Base-by-base conservation (phyloP, 202 grass and related monocot genomes). In the Zizania palustris region DNA sequence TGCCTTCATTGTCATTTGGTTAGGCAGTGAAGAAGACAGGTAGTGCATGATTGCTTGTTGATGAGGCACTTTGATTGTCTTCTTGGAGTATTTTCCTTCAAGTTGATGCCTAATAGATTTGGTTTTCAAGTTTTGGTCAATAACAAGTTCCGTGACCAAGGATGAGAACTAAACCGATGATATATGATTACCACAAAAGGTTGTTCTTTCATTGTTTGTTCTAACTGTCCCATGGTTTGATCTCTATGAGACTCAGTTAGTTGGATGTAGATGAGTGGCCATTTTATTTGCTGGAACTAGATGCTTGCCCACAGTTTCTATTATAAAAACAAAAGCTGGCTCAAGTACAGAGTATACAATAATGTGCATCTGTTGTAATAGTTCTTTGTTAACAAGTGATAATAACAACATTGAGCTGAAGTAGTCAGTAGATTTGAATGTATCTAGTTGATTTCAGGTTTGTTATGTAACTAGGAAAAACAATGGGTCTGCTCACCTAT, bases 11-110 rank as follows among this genome's bases (percentile, higher is more conserved):
- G 11, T 44, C 43, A 21, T 60, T 70, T 60, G 54, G 16, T 38
- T 70, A 46, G 51, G 42, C 65, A 67, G 39, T 67, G 14, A 78
- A 51, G 43, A 38, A 46, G 36, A 56, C 50, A 56, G 0, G 1
- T 72, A 71, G 65, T 50, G 3, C 9, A n/a, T 55, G 51, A 55
- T 55, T 55, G 38, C 60, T 36, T 62, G 42, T 70, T 33, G 38
- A 71, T 20, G 45, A 69, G 3, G 22, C 71, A 64, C 5, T 75
- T 76, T 63, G 51, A n/a, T 19, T 64, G 11, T 48, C 60, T 68
- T 15, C 43, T 40, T 15, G 12, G 22, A 62, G 28, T 28, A 1
- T 28, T 28, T 28, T 28, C 28, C 28, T 28, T 28, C 28, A 65
- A 54, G 16, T 45, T 6, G 2, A 19, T 6, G 9, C 45, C 46